These are phyloP conservation scores for Trapa incisa DNA, from an alignment of 345 rosid species.

Conservation along the genomic window DNA sequence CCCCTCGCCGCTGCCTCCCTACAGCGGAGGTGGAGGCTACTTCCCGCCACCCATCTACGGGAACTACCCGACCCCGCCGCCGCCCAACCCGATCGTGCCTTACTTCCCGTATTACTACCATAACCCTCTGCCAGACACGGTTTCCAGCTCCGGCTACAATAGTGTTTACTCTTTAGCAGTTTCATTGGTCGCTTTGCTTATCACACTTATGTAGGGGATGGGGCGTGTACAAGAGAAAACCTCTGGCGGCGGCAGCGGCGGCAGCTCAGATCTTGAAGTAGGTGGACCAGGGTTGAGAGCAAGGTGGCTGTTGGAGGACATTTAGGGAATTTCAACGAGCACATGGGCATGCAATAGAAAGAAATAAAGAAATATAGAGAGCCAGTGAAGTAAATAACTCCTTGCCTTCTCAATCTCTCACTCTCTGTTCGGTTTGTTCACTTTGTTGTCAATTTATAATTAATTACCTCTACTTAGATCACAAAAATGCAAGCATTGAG, in stretches of 20 bases:
- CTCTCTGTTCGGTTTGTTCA: neutral
- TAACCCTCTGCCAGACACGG: slow-evolving; percentile 20
- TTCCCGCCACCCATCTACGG: slow-evolving; percentile 14
- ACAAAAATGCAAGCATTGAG: neutral
- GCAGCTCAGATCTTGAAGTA: neutral
- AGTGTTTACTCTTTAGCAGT: neutral
- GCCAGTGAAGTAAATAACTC: neutral
- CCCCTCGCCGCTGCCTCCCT: slow-evolving; percentile 24
- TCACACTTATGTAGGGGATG: neutral
- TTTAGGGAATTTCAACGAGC: neutral
- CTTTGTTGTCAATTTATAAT: neutral
- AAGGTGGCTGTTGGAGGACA: neutral
- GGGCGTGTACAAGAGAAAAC: neutral
- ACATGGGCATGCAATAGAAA: neutral
- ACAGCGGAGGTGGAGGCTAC: slow-evolving; percentile 11
- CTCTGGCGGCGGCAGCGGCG: too few relatives aligned
- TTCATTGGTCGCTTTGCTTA: neutral
- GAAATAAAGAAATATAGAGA: too few relatives aligned
- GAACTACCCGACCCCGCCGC: slow-evolving; percentile 27
- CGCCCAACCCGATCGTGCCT: slow-evolving; percentile 44
- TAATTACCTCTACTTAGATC: neutral
- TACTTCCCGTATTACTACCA: slow-evolving; percentile 37
- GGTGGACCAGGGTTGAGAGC: neutral
- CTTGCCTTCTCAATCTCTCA: neutral
- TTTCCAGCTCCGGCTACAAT: neutral